phyloP scores from a whole-genome alignment of 257 asterid genomes.

The Solanum pennellii region DNA sequence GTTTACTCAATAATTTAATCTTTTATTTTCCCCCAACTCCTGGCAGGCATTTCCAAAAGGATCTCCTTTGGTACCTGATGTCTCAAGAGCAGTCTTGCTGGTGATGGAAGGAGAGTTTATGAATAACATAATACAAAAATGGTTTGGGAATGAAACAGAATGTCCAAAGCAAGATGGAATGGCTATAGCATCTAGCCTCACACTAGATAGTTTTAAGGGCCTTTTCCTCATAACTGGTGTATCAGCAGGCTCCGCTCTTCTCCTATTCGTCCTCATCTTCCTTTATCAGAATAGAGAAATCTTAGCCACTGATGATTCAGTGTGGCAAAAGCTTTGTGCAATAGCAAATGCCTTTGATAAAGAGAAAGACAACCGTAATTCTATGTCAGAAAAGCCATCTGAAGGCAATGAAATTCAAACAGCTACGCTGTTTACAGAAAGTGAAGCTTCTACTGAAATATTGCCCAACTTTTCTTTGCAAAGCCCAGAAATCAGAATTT shows the following conservation, averaged over 20 bases:
- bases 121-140: constrained; percentile 13
- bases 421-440: not conserved
- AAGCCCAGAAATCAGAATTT: constrained; percentile 11
- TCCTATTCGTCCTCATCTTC: constrained; percentile 20
- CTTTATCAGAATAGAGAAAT: constrained; percentile 16
- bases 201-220: constrained; percentile 22
- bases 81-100: constrained; percentile 22
- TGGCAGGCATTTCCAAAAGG: constrained; percentile 32
- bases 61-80: constrained; percentile 30
- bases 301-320: constrained; percentile 10
- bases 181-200: constrained; percentile 1
- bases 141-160: constrained; percentile 9
- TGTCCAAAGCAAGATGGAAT: not conserved
- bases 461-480: not conserved
- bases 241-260: constrained; percentile 22
- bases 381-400: not conserved
- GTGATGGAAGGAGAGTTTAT: constrained; percentile 15
- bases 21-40: not conserved
- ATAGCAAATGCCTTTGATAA: constrained; percentile 23
- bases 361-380: constrained; percentile 2
- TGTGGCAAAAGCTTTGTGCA: constrained; percentile 16
- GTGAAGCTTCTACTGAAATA: not conserved
- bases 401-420: not conserved
- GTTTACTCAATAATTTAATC: not conserved
- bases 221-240: constrained; percentile 23